Conservation (phyloP, 2,329 filamentous ascomycete genomes). For the Trichoderma oligosporum region DNA sequence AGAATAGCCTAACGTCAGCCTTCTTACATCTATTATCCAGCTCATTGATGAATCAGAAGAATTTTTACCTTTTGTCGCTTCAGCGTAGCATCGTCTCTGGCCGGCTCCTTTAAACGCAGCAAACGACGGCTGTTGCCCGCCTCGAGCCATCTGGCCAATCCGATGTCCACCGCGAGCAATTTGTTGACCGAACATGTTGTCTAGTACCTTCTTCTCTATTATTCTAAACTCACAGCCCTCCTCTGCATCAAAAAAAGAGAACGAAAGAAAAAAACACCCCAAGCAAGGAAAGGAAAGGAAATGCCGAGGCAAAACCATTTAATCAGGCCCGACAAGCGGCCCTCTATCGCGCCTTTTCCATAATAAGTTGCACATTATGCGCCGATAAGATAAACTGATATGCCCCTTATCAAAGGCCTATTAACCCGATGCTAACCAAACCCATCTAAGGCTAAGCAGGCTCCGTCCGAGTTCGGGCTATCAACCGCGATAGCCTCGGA, state of each 20-base stretch:
- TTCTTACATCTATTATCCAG: background rate
- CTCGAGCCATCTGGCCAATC: slow-evolving; percentile 25
- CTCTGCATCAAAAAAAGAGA: background rate
- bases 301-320: slow-evolving; percentile 8
- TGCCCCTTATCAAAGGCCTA: background rate
- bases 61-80: slow-evolving; percentile 26
- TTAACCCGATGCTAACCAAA: slow-evolving; percentile 12
- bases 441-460: background rate
- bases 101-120: slow-evolving; percentile 1
- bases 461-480: slow-evolving; percentile 1
- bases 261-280: background rate
- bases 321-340: background rate
- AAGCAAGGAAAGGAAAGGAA: background rate
- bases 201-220: background rate
- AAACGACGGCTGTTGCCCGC: slow-evolving; percentile 21
- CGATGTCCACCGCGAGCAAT: slow-evolving; percentile 27
- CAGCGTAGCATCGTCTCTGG: slow-evolving; percentile 27
- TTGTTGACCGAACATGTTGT: slow-evolving; percentile 26
- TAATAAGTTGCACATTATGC: background rate
- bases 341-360: slow-evolving; percentile 56
- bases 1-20: background rate
- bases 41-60: background rate
- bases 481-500: background rate
- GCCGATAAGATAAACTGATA: slow-evolving; percentile 16
- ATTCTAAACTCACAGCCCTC: background rate